Evolutionary conservation across 2,329 filamentous ascomycete genomes (phyloP), one percentile per base, ranked within the genome.

Genomic region (Colletotrichum cuscutae): DNA sequence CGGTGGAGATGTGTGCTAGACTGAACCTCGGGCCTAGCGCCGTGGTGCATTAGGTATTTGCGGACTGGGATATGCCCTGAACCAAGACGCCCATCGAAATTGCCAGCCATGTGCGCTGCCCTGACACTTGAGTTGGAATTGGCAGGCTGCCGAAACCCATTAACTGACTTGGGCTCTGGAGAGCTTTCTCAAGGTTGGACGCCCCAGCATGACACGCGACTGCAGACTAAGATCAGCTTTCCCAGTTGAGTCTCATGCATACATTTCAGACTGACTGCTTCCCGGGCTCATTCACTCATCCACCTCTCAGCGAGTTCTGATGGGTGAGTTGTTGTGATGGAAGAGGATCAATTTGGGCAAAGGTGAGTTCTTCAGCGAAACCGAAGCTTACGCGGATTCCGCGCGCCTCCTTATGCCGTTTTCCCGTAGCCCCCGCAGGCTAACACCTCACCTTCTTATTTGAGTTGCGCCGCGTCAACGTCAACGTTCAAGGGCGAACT

Each of bases 401-500:
- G 30, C 11, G 57, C 35, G n/a, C n/a, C 5, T 15, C n/a, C 32
- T 26, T 59, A 3, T 59, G 57, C 57, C 57, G 30, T 13, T 37
- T 59, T 59, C 12, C 57, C 57, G 57, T 1, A 22, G 15, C 8
- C 32, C 30, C 32, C n/a, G n/a, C 57, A 2, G n/a, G 37, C 64
- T 66, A 26, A 5, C 26, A 54, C 59, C 30, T 28, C 54, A 66
- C 35, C 64, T 60, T 66, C 37, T 56, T 30, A 13, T 46, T 66
- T 52, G 15, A 57, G 64, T 26, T 32, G 37, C 24, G 64, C 64
- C 37, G 11, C 64, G 64, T 66, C 37, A 66, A 59, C 57, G 4
- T 5, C 26, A 42, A 66, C 35, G 53, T 46, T 57, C 8, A 52
- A n/a, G 49, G 26, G n/a, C 13, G 12, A 60, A 65, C 19, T 58